Conservation (phyloP, 345 rosid genomes). For the Bruguiera gymnorhiza region DNA sequence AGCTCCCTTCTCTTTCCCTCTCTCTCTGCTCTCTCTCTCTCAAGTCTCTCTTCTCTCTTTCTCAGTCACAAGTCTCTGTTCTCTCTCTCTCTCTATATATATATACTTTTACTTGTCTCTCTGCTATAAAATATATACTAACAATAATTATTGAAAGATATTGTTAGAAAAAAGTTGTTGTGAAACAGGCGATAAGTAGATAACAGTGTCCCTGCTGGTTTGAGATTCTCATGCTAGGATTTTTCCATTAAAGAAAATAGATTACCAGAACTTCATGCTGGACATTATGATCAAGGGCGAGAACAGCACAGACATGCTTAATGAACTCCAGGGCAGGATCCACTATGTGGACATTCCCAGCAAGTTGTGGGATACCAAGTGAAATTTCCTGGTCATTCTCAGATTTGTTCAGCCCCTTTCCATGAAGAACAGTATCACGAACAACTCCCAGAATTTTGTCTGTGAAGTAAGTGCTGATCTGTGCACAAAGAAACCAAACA, state of each 20-base stretch:
- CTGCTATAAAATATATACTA: too few species aligned
- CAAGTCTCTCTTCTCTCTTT: too few species aligned
- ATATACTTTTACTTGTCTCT: too few species aligned
- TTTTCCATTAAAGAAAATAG: slow-evolving; percentile 1
- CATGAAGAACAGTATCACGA: slow-evolving; percentile 54
- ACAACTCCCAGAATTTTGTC: slow-evolving; percentile 65
- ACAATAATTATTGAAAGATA: too few species aligned
- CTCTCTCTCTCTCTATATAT: too few species aligned
- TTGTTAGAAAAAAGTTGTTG: too few species aligned
- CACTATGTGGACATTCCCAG: slow-evolving; percentile 32
- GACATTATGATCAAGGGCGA: slow-evolving; percentile 78
- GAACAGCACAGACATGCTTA: slow-evolving; percentile 72
- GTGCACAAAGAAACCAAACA: slow-evolving; percentile 16
- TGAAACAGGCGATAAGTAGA: neutral
- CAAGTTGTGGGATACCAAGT: slow-evolving; percentile 21
- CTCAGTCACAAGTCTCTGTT: too few species aligned
- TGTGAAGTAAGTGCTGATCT: slow-evolving; percentile 67
- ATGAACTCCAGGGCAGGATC: slow-evolving; percentile 79
- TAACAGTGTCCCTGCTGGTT: neutral
- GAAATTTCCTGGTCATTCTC: slow-evolving; percentile 28
- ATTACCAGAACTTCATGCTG: slow-evolving; percentile 86
- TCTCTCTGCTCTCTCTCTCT: too few species aligned
- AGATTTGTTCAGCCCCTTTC: slow-evolving; percentile 44
- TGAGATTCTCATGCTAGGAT: neutral
- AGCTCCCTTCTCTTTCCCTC: too few species aligned